A percentile compares a stretch with the other conserved stretches of the same genome.
Evolutionary conservation across 1,284 basidiomycete species (phyloP).

Genomic region (Ganoderma lingzhi): DNA sequence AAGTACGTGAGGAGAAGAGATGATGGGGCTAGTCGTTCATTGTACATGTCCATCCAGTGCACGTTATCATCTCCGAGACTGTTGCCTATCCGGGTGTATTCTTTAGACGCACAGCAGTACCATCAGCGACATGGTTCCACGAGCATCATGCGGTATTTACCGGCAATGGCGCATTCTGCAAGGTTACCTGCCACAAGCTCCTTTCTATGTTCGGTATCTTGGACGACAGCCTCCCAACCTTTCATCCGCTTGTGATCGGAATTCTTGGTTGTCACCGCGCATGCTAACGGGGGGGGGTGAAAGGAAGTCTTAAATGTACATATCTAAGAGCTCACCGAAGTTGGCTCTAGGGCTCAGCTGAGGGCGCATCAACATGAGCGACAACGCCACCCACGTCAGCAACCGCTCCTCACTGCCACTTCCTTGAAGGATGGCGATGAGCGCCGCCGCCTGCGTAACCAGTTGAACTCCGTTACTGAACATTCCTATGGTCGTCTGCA

Average conservation of each 20-base stretch:
- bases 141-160: constrained; percentile 41
- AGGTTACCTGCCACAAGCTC: constrained; percentile 78
- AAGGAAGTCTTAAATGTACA: neutral
- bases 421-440: constrained; percentile 62
- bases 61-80: neutral
- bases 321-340: neutral
- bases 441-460: constrained; percentile 66
- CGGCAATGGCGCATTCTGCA: constrained; percentile 55
- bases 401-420: constrained; percentile 66
- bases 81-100: neutral
- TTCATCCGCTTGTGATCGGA: constrained; percentile 66
- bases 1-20: neutral
- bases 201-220: constrained; percentile 62
- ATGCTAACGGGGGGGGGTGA: neutral
- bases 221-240: constrained; percentile 66
- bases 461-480: constrained; percentile 59
- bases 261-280: constrained; percentile 68
- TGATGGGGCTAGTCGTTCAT: neutral
- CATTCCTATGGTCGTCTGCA: constrained; percentile 52
- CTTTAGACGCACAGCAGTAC: neutral
- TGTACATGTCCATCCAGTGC: neutral
- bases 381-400: constrained; percentile 19
- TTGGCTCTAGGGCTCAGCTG: neutral
- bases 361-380: neutral
- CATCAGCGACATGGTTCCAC: neutral